Conservation (phyloP, 805 yeast species). For the Candida yuanshanica region DNA sequence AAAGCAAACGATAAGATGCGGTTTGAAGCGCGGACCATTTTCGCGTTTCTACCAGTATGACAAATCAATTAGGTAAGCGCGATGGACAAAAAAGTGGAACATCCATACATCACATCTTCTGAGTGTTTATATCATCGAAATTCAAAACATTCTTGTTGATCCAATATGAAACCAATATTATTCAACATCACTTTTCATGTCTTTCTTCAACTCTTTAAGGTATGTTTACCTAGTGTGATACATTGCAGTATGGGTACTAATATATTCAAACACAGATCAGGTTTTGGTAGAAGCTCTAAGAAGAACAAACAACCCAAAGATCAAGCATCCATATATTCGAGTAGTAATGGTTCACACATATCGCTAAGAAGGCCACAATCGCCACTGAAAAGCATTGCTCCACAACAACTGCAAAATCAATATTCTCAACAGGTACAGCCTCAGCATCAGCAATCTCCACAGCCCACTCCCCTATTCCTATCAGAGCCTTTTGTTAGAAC, state of each 20-base stretch:
- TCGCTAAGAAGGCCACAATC: constrained; percentile 43
- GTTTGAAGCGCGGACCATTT: too few relatives aligned
- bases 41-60: too few relatives aligned
- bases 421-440: constrained; percentile 1
- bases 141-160: background rate
- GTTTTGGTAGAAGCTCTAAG: constrained; percentile 54
- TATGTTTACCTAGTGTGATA: constrained; percentile 6
- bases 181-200: constrained; percentile 20
- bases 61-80: too few relatives aligned
- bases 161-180: background rate
- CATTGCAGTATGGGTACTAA: too few relatives aligned
- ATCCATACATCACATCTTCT: background rate
- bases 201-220: constrained; percentile 33
- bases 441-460: constrained; percentile 17
- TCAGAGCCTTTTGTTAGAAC: constrained; percentile 93
- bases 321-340: constrained; percentile 28
- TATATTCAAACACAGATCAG: constrained; percentile 28
- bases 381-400: constrained; percentile 26
- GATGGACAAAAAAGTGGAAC: too few relatives aligned
- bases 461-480: constrained; percentile 47
- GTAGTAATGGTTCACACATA: constrained; percentile 40
- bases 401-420: constrained; percentile 10
- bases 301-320: constrained; percentile 36
- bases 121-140: too few relatives aligned
- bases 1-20: too few relatives aligned